Base-by-base conservation (phyloP, 2,329 filamentous ascomycete species). In the Apiospora aurea region DNA sequence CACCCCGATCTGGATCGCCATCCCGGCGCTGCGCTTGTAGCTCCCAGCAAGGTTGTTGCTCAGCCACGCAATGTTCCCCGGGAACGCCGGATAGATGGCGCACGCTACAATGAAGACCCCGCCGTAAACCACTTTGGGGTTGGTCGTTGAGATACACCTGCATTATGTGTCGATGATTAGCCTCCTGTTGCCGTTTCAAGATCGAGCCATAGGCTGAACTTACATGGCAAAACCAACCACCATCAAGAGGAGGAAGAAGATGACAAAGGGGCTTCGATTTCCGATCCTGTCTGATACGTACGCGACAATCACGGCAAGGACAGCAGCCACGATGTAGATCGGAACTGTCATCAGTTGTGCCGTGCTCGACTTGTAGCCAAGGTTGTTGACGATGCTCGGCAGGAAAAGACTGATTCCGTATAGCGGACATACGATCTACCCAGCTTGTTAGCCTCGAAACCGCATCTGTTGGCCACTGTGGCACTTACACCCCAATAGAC, bases 11-110 rank as follows among this genome's bases (percentile, higher is more conserved):
- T 91, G 89, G 16, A 92, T 81, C 0, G 90, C 91, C 87, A 92
- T 92, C 1, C 90, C 90, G 0, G 86, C 87, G 11, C 87, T 87
- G 6, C 90, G 85, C 81, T 97, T 97, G 80, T 86, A 87, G 66
- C 83, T 85, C 0, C 86, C 86, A 71, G 95, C 90, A 14, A 93
- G 86, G 73, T 97, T 97, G 80, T 96, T 97, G 46, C 89, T 88
- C 0, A 91, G 84, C 94, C 94, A 97, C 0, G 92, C 87, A 69
- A 97, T 92, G 0, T 92, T 92, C 70, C 95, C 95, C 0, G 93
- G 85, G 72, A 96, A 93, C 41, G 89, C 91, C 0, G 94, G 93
- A 75, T 96, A 96, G 71, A 96, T 95, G 2, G 93, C 92, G 72
- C 94, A 87, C 0, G 94, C 92, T 0, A 90, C 92, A 0, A 97